A percentile compares a stretch with the other conserved stretches of the same genome.
These are phyloP conservation scores for Globisporangium yorkense DNA, from an alignment of 352 stramenopile species.

Conservation along the genomic window DNA sequence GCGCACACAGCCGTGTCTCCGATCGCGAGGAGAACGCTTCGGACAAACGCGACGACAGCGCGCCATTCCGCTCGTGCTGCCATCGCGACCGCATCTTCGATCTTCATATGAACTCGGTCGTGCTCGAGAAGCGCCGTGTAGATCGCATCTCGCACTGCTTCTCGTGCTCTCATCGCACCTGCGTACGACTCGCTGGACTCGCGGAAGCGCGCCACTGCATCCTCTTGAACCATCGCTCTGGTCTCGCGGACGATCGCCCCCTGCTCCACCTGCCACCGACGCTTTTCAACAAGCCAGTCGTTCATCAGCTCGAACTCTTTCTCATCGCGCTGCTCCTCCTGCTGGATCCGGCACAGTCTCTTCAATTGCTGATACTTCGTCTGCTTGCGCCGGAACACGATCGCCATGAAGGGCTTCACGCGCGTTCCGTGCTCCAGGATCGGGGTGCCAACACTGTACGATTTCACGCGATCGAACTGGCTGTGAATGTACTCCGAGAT, in stretches of 20 bases:
- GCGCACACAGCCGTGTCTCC: neutral
- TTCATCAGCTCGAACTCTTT: neutral
- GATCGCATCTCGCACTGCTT: neutral
- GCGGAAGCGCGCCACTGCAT: neutral
- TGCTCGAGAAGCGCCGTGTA: neutral
- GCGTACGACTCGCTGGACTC: neutral
- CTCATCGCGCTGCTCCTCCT: neutral
- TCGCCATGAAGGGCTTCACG: constrained; percentile 15
- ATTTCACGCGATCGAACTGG: constrained; percentile 8
- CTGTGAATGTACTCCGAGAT: constrained; percentile 6
- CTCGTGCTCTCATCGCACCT: neutral
- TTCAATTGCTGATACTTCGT: constrained; percentile 8
- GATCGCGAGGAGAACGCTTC: neutral
- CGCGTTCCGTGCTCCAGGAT: constrained; percentile 3
- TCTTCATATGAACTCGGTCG: constrained; percentile 3
- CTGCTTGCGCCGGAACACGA: constrained; percentile 20
- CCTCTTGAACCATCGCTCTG: constrained; percentile 9
- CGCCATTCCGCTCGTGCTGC: neutral
- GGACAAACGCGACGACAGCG: neutral
- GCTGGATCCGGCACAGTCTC: constrained; percentile 9
- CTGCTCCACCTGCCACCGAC: neutral
- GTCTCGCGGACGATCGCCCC: constrained; percentile 1
- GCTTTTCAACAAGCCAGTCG: constrained; percentile 3
- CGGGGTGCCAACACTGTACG: constrained; percentile 15
- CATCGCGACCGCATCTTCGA: neutral